Evolutionary conservation across 106 monocot species (phyloP).

Genomic region (Dendrobium officinale): DNA sequence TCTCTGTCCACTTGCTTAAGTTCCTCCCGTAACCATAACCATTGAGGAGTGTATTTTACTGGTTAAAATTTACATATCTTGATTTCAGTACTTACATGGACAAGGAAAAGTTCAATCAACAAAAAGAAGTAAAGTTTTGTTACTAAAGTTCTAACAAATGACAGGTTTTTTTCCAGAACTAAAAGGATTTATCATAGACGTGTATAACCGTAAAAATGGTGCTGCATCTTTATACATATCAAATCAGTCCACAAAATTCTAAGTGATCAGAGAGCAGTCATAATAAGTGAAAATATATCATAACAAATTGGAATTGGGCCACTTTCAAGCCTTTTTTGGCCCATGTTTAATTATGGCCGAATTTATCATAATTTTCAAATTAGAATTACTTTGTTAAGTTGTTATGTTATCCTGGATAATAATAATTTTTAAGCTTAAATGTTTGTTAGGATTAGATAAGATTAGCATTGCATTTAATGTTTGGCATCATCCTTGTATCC

Average conservation of each 20-base stretch:
- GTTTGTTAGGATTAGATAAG: too few species aligned
- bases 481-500: too few species aligned
- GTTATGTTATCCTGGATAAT: neutral
- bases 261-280: too few species aligned
- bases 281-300: too few species aligned
- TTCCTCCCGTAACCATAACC: constrained; percentile 65
- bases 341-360: neutral
- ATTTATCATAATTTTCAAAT: neutral
- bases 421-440: too few species aligned
- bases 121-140: neutral
- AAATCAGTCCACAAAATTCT: neutral
- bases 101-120: neutral
- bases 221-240: neutral
- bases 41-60: constrained; percentile 97
- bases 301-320: too few species aligned
- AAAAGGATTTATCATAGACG: neutral
- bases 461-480: too few species aligned
- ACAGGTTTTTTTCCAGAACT: neutral
- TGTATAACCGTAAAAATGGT: neutral
- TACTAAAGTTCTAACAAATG: neutral
- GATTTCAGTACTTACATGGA: constrained; percentile 2
- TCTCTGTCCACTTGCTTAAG: constrained; percentile 75
- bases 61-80: constrained; percentile 14
- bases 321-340: too few species aligned
- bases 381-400: neutral